Conservation (phyloP, 345 rosid species). For the Syzygium jambos region DNA sequence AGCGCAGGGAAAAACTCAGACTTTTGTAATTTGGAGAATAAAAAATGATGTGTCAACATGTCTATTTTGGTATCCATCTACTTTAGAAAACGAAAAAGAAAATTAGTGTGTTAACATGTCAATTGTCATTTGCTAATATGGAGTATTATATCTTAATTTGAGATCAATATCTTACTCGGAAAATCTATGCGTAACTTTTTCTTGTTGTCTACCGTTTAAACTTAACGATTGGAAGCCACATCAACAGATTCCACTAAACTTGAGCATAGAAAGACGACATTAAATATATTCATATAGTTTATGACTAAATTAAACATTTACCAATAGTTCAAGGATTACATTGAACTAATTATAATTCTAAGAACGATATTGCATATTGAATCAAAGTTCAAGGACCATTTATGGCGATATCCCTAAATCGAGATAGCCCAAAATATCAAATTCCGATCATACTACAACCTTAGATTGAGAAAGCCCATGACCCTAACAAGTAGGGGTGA, state of each 20-base stretch:
- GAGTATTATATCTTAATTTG: neutral
- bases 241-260: neutral
- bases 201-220: neutral
- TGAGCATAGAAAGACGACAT: neutral
- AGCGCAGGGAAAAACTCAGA: neutral
- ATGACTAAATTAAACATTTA: neutral
- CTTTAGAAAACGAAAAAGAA: neutral
- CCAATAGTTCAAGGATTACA: neutral
- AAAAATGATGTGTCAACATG: neutral
- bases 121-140: neutral
- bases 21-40: neutral
- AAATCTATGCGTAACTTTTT: neutral
- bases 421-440: neutral
- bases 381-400: neutral
- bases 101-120: neutral
- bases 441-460: neutral
- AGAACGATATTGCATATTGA: rapidly evolving
- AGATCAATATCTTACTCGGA: neutral
- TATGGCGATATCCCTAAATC: neutral
- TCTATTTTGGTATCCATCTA: neutral
- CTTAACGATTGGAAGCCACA: neutral
- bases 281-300: neutral
- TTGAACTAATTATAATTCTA: neutral
- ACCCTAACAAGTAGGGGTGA: neutral
- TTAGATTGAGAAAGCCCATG: neutral